Evolutionary conservation across 2,329 filamentous ascomycete genomes (phyloP), one percentile per base, ranked within the genome.

Genomic region (Microdochium bolleyi): DNA sequence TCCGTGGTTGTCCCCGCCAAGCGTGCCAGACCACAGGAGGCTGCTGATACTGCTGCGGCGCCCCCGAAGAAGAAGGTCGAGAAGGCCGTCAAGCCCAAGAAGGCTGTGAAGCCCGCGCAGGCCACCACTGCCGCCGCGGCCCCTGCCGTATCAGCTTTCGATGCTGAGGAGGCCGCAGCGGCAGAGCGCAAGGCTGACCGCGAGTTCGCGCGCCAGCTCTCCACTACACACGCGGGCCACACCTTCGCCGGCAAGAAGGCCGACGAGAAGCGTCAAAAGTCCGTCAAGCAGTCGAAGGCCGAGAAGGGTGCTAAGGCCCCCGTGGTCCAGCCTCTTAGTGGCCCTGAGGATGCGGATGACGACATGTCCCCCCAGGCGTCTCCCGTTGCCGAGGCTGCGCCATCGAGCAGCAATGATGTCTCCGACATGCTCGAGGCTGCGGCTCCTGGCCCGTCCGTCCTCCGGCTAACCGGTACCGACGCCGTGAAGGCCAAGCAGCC

Each of bases 361-460:
- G 89, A 95, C 62, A 74, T 86, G 61, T 91, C 90, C 2, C 77
- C 87, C 8, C 76, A 79, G 54, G 75, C 76, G 48, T 92, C 89
- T 11, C 87, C 89, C 30, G 74, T 81, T 50, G 72, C 79, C 22
- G 66, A 61, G 34, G 74, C 81, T n/a, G 76, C 74, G 14, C 41
- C 41, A 11, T 21, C 41, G 7, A 77, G 81, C 54, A 78, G 80
- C 55, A 83, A 80, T 52, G 88, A 88, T 65, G 83, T 96, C 53
- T 87, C 87, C 52, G 92, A 96, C 70, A 97, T 97, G 92, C 84
- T 97, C 16, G 91, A 95, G 70, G 76, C 87, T 49, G 72, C 81
- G 46, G 69, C 81, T 2, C 67, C 83, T 38, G 87, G 83, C 52
- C 87, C 90, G 24, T 84, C 85, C 0, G 83, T 95, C 49, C 76